These are phyloP conservation scores for Coniosporium apollinis DNA, from an alignment of 495 filamentous ascomycete genomes.

Conservation along the genomic window DNA sequence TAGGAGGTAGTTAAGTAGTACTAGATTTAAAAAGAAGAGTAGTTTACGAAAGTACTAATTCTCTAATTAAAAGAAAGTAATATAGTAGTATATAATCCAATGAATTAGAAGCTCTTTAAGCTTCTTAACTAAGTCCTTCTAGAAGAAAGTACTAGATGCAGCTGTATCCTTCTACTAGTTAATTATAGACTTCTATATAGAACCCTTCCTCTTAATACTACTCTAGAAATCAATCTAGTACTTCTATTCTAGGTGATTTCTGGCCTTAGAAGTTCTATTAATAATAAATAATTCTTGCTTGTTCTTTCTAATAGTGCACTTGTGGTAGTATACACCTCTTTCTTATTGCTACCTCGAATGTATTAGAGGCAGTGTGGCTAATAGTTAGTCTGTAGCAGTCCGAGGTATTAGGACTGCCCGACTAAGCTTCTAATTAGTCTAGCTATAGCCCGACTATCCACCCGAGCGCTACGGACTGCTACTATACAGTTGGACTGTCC, in stretches of 20 bases:
- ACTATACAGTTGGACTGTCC: background rate
- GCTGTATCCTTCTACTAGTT: background rate
- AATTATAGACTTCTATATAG: background rate
- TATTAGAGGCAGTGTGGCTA: background rate
- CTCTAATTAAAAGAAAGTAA: slow-evolving; percentile 1
- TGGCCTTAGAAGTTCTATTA: background rate
- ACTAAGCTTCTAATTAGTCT: background rate
- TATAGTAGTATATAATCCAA: slow-evolving; percentile 1
- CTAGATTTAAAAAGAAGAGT: background rate
- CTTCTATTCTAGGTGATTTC: background rate
- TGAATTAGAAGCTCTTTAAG: background rate
- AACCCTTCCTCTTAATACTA: background rate
- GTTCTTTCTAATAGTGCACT: background rate
- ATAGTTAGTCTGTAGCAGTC: background rate
- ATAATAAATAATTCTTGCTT: slow-evolving; percentile 1
- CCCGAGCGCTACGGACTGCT: background rate
- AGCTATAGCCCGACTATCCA: background rate
- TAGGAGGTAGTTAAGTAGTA: background rate
- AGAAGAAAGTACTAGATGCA: background rate
- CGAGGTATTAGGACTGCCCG: background rate
- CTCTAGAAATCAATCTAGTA: background rate
- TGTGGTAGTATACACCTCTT: background rate
- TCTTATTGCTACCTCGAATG: background rate
- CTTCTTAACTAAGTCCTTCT: background rate
- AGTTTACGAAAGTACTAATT: background rate